Percentiles rank a stretch among this genome's conserved stretches.
Evolutionary conservation across 768 basidiomycete genomes (phyloP).

Genomic region (Pluteus cervinus): DNA sequence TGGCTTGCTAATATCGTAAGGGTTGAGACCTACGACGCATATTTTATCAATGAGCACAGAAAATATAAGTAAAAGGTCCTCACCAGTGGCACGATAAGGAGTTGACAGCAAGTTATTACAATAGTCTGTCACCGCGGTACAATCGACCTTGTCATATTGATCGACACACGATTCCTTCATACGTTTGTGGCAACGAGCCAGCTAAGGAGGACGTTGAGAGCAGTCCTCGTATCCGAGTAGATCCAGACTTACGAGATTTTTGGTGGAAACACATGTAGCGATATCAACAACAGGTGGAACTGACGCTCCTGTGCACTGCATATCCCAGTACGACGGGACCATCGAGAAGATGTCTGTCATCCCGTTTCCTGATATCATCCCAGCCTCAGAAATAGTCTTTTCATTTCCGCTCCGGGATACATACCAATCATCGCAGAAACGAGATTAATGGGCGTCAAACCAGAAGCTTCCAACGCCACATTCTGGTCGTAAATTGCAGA

Average conservation of each 20-base stretch:
- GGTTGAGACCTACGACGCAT: constrained; percentile 47
- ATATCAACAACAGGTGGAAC: constrained; percentile 39
- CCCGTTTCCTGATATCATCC: constrained; percentile 59
- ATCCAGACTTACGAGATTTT: too few relatives aligned
- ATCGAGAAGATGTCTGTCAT: constrained; percentile 50
- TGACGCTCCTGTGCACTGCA: constrained; percentile 49
- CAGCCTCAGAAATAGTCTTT: not conserved
- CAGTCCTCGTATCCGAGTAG: too few relatives aligned
- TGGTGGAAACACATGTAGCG: too few relatives aligned
- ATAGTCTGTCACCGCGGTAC: constrained; percentile 60
- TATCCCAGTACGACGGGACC: constrained; percentile 34
- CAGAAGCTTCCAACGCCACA: constrained; percentile 39
- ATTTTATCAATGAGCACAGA: too few relatives aligned
- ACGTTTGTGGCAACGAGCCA: constrained; percentile 59
- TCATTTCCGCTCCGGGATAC: not conserved
- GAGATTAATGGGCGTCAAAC: constrained; percentile 56
- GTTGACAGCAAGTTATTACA: too few relatives aligned
- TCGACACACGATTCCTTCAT: constrained; percentile 54
- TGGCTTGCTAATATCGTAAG: constrained; percentile 63
- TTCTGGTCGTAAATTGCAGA: constrained; percentile 76
- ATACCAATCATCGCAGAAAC: constrained; percentile 65
- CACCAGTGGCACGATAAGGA: too few relatives aligned
- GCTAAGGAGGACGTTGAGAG: constrained; percentile 22
- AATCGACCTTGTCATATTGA: constrained; percentile 57
- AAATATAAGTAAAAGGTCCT: too few relatives aligned